These are phyloP conservation scores for Lodderomyces theae DNA, from an alignment of 1,139 yeast genomes.

Conservation along the genomic window DNA sequence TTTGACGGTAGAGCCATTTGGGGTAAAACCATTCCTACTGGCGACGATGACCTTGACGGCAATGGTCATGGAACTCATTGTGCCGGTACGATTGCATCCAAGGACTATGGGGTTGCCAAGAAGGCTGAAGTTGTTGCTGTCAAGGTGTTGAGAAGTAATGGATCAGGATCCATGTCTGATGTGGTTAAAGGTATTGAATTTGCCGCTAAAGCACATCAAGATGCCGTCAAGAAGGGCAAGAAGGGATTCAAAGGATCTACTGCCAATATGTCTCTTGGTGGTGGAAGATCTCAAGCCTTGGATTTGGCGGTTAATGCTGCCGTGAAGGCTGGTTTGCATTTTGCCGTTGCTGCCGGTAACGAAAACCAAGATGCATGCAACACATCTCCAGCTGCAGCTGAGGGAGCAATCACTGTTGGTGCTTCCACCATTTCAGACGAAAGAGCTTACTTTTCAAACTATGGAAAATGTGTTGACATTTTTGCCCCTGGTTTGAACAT, in stretches of 20 bases:
- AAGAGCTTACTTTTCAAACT: slow-evolving; percentile 79
- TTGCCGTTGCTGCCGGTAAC: slow-evolving; percentile 90
- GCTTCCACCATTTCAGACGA: slow-evolving; percentile 74
- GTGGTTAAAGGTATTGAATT: slow-evolving; percentile 79
- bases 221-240: slow-evolving; percentile 53
- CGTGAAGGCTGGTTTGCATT: slow-evolving; percentile 73
- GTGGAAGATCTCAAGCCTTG: slow-evolving; percentile 77
- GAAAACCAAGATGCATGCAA: slow-evolving; percentile 83
- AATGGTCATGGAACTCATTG: slow-evolving; percentile 95
- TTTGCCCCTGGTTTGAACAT: slow-evolving; percentile 85
- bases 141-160: slow-evolving; percentile 72
- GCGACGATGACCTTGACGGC: slow-evolving; percentile 82
- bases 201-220: slow-evolving; percentile 64
- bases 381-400: slow-evolving; percentile 79
- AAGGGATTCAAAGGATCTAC: slow-evolving; percentile 81
- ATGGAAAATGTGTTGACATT: slow-evolving; percentile 80
- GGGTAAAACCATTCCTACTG: slow-evolving; percentile 84
- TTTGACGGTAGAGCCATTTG: slow-evolving; percentile 43
- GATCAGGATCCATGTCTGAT: slow-evolving; percentile 79
- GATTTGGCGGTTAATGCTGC: slow-evolving; percentile 85
- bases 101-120: slow-evolving; percentile 76
- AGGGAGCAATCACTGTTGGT: slow-evolving; percentile 75
- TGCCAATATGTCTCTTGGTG: slow-evolving; percentile 89
- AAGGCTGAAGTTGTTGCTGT: slow-evolving; percentile 73
- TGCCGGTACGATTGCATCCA: slow-evolving; percentile 81